Evolutionary conservation across 2,329 filamentous ascomycete genomes (phyloP).

Genomic region (Ophiostoma sp.): DNA sequence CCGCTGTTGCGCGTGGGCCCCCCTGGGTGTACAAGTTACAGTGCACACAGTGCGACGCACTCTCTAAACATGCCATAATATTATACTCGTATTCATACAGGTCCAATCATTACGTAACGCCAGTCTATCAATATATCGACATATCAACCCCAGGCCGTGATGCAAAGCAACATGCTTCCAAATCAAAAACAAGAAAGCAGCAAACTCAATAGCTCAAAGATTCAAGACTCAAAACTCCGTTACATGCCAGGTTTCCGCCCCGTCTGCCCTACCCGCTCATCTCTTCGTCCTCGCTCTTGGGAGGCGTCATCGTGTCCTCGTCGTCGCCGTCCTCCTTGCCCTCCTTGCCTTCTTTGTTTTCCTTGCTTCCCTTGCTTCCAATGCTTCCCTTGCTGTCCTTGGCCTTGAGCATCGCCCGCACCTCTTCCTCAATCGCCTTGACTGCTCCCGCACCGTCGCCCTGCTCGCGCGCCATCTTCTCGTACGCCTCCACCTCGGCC

Average conservation of each 20-base stretch:
- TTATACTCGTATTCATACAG: background rate
- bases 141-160: background rate
- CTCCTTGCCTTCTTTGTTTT: background rate
- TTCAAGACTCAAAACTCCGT: background rate
- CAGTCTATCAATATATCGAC: background rate
- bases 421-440: conserved; percentile 40
- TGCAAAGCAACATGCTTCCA: background rate
- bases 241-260: background rate
- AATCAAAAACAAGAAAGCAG: no score
- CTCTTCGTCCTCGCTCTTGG: conserved; percentile 14
- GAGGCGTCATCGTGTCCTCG: conserved; percentile 13
- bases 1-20: conserved; percentile 5
- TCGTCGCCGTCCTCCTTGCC: conserved; percentile 9
- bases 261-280: background rate
- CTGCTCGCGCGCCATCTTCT: conserved; percentile 26
- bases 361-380: background rate
- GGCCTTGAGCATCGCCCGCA: conserved; percentile 39
- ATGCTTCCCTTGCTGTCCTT: background rate
- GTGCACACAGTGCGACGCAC: background rate
- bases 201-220: background rate
- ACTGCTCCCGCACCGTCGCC: conserved; percentile 30
- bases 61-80: background rate
- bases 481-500: conserved; percentile 33
- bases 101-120: background rate
- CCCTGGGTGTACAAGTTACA: background rate